Conservation (phyloP, 2,329 filamentous ascomycete species). For the Paracorniculantispora psalliotae region DNA sequence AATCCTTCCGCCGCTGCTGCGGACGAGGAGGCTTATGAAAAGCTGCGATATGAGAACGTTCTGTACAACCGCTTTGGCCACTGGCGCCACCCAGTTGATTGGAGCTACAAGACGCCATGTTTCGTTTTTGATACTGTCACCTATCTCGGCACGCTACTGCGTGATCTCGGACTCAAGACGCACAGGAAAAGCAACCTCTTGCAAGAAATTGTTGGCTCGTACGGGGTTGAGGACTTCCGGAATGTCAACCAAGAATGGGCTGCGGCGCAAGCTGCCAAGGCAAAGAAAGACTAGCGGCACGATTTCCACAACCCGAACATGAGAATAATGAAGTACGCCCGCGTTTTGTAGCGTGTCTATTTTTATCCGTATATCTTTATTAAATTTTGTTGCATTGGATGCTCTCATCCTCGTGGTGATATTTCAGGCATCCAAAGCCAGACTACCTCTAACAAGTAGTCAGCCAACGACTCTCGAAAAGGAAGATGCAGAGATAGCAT, state of each 20-base stretch:
- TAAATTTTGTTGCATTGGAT: no score
- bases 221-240: constrained; percentile 51
- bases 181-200: constrained; percentile 47
- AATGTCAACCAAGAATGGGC: constrained; percentile 7
- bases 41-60: constrained; percentile 49
- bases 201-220: constrained; percentile 46
- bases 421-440: no score
- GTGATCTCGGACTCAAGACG: constrained; percentile 57
- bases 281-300: background rate
- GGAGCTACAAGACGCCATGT: constrained; percentile 57
- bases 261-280: background rate
- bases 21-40: constrained; percentile 29
- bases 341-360: no score
- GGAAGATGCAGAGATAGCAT: no score
- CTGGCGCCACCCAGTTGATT: constrained; percentile 64
- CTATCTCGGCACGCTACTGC: constrained; percentile 62
- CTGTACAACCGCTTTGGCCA: constrained; percentile 63
- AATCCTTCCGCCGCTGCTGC: constrained; percentile 13
- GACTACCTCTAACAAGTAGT: no score
- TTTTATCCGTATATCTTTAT: no score
- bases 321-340: background rate
- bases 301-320: no score
- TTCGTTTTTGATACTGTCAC: constrained; percentile 71
- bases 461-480: no score
- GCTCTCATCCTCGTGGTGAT: no score